Percentiles rank a stretch among this genome's conserved stretches.
Conservation (phyloP, 495 filamentous ascomycete genomes). For the Acidiella bohemica region DNA sequence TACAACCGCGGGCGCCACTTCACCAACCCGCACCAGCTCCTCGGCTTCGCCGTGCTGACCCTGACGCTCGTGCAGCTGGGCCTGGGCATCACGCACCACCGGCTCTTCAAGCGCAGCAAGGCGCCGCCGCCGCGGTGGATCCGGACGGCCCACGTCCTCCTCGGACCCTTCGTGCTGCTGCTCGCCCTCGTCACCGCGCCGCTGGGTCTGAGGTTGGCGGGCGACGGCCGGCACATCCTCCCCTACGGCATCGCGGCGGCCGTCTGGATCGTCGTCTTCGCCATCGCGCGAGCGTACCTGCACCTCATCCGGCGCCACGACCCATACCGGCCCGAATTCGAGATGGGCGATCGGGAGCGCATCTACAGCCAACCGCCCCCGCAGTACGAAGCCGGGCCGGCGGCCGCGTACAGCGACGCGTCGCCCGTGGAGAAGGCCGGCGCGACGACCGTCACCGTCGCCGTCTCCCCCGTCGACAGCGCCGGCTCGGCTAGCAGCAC, state of each 20-base stretch:
- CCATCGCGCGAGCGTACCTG: not conserved
- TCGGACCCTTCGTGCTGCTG: conserved; percentile 37
- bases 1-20: conserved; percentile 37
- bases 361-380: no score
- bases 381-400: no score
- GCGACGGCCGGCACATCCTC: not conserved
- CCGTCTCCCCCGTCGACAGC: no score
- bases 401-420: no score
- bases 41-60: conserved; percentile 41
- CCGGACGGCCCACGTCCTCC: conserved; percentile 31
- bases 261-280: conserved; percentile 1
- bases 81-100: conserved; percentile 36
- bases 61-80: conserved; percentile 36
- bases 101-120: conserved; percentile 34
- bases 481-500: no score
- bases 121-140: conserved; percentile 33
- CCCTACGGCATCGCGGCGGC: conserved; percentile 12
- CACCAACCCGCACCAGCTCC: conserved; percentile 43
- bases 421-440: no score
- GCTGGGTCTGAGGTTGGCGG: conserved; percentile 28
- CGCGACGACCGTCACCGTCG: no score
- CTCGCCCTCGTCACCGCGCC: conserved; percentile 41
- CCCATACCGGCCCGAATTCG: not conserved
- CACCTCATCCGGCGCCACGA: not conserved
- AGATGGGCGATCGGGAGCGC: no score